phyloP scores from a whole-genome alignment of 768 basidiomycete species.

The Erythrobasidium yunnanense region DNA sequence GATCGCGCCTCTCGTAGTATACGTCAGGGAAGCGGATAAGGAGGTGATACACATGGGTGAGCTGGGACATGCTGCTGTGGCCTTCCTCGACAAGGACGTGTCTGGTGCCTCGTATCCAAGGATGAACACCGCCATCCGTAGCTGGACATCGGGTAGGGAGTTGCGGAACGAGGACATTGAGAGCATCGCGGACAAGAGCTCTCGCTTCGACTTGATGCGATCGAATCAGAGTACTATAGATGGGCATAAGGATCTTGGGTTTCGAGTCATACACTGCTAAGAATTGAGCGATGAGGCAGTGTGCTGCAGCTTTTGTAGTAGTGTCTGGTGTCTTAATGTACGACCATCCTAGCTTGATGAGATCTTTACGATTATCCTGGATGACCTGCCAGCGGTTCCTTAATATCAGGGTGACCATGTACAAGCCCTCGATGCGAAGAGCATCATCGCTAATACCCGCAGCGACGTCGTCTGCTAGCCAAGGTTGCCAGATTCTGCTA shows the following conservation, averaged over 20 bases:
- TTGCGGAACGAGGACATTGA: constrained; percentile 73
- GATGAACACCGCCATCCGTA: constrained; percentile 48
- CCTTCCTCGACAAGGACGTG: constrained; percentile 81
- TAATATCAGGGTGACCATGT: constrained; percentile 77
- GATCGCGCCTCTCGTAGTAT: constrained; percentile 81
- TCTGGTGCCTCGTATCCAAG: constrained; percentile 77
- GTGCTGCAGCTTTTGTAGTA: constrained; percentile 83
- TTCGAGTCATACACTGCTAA: constrained; percentile 80
- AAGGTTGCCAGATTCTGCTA: constrained; percentile 67
- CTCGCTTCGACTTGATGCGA: constrained; percentile 69
- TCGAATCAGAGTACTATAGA: constrained; percentile 80
- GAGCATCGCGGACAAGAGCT: constrained; percentile 65
- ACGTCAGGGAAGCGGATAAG: constrained; percentile 80
- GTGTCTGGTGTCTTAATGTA: constrained; percentile 73
- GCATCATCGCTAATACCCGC: constrained; percentile 52
- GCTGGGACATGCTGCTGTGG: constrained; percentile 52
- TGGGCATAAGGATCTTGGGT: constrained; percentile 74
- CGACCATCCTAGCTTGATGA: constrained; percentile 87
- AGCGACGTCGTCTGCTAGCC: constrained; percentile 50
- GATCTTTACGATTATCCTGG: constrained; percentile 71
- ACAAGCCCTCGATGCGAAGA: constrained; percentile 79
- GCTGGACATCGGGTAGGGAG: constrained; percentile 53
- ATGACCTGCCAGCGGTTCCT: constrained; percentile 72
- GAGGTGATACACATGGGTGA: constrained; percentile 74
- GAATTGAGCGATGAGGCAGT: constrained; percentile 80